Base-by-base conservation (phyloP, 169 alveolate genomes). In the Plasmodium adleri region DNA sequence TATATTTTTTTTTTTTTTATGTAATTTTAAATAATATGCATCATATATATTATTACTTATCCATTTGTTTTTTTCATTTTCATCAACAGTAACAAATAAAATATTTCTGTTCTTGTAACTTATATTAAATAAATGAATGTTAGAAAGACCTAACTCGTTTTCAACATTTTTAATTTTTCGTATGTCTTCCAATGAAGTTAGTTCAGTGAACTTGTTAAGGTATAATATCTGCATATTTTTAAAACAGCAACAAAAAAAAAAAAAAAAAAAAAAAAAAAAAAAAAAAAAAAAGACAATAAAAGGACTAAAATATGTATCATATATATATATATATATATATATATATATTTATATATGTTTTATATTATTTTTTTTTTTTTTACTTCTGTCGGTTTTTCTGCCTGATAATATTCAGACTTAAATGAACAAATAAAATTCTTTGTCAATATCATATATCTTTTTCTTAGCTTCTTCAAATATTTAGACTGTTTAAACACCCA, bases 311-410 rank as follows among this genome's bases (percentile, higher is more conserved):
- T 10, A 1, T 10, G 22, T 10, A 10, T 1, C 70, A 60, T 22
- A 60, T 8, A 10, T 3, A 64, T 64, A 24, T 70, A 22, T 20
- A 9, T 52, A 52, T 52, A 60, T 20, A 20, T 12, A 64, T 64
- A 24, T 70, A 24, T 49, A 17, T 49, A 28, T 47, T 9, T n/a
- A 12, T 17, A 17, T 12, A n/a, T 15, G n/a, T 7, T 7, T n/a
- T 43, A 5, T 39, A 13, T 49, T 20, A 58, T 43, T 54, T 64
- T 52, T 64, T 63, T 28, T 8, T 52, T 63, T 32, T 17, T 68
- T 76, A 76, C 89, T 58, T 76, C 89, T 49, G 89, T 76, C 22
- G 89, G 89, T 56, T 64, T 76, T 58, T 76, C 89, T n/a, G 70
- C 89, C 67, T 76, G 89, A 43, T 76, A 76, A 58, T 76, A 76